Evolutionary conservation across 768 basidiomycete genomes (phyloP).

Genomic region (Phylloporus rhodoxanthus): DNA sequence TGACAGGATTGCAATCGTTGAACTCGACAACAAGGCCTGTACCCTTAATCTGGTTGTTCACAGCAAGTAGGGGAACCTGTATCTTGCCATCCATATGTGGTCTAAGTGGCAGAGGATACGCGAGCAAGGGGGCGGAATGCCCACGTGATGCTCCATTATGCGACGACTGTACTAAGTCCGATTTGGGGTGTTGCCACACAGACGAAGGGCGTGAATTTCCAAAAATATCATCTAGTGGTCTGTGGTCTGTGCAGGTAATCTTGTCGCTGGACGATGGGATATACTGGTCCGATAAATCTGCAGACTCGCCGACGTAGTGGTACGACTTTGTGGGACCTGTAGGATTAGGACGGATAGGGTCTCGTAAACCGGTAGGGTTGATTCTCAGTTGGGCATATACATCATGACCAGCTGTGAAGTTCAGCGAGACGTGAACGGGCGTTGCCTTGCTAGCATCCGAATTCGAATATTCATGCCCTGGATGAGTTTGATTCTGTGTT

Average conservation of each 20-base stretch:
- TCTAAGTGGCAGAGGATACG: slow-evolving; percentile 17
- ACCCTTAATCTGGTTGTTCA: slow-evolving; percentile 18
- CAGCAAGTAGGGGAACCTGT: slow-evolving; percentile 19
- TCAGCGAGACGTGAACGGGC: not conserved
- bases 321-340: not conserved
- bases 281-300: slow-evolving; percentile 18
- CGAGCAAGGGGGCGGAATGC: slow-evolving; percentile 5
- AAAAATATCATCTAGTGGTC: slow-evolving; percentile 26
- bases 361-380: not conserved
- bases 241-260: slow-evolving; percentile 24
- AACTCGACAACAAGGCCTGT: slow-evolving; percentile 19
- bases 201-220: slow-evolving; percentile 2
- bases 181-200: not conserved
- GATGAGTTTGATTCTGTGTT: not conserved
- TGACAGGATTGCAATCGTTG: slow-evolving; percentile 19
- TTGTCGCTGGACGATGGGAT: slow-evolving; percentile 26
- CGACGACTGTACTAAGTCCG: not conserved
- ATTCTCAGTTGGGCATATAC: not conserved
- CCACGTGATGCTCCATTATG: slow-evolving; percentile 3
- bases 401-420: not conserved
- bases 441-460: not conserved
- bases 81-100: slow-evolving; percentile 18
- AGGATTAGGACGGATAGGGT: not conserved
- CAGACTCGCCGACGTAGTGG: not conserved
- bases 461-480: not conserved